Evolutionary conservation across 257 asterid species (phyloP).

Genomic region (Salvia hispanica): DNA sequence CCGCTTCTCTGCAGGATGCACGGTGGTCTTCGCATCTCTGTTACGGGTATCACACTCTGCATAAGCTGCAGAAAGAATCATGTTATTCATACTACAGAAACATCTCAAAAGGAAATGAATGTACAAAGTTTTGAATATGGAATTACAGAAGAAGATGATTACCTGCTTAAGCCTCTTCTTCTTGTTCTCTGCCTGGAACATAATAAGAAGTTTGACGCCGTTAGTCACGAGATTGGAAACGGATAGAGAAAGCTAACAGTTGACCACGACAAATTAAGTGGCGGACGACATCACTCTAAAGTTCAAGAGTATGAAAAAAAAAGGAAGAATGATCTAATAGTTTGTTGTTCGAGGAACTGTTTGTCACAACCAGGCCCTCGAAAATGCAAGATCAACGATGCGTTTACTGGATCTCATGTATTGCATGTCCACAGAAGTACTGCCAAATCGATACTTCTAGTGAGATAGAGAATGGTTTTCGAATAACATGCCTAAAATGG

Average conservation of each 20-base stretch:
- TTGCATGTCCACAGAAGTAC: not conserved
- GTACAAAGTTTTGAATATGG: not conserved
- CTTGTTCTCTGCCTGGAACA: slow-evolving; percentile 9
- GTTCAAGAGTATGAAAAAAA: not conserved
- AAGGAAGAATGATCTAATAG: not conserved
- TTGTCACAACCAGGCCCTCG: not conserved
- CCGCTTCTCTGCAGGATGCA: slow-evolving; percentile 43
- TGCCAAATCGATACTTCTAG: not conserved
- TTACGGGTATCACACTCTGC: slow-evolving; percentile 63
- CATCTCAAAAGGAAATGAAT: not conserved
- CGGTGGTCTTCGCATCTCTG: slow-evolving; percentile 53
- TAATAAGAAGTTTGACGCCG: not conserved
- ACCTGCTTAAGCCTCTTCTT: slow-evolving; percentile 21
- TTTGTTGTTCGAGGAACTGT: not conserved
- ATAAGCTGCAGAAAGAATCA: slow-evolving; percentile 44
- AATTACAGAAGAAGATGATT: not conserved
- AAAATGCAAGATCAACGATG: not conserved
- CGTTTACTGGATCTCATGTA: not conserved
- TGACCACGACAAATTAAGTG: not conserved
- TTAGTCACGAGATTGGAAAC: not conserved
- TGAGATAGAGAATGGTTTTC: not conserved
- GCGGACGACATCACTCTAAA: not conserved
- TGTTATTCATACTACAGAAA: not conserved
- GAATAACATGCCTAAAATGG: too few relatives aligned
- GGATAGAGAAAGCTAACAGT: not conserved